Evolutionary conservation across 257 asterid species (phyloP).

Genomic region (Dorcoceras hygrometricum): DNA sequence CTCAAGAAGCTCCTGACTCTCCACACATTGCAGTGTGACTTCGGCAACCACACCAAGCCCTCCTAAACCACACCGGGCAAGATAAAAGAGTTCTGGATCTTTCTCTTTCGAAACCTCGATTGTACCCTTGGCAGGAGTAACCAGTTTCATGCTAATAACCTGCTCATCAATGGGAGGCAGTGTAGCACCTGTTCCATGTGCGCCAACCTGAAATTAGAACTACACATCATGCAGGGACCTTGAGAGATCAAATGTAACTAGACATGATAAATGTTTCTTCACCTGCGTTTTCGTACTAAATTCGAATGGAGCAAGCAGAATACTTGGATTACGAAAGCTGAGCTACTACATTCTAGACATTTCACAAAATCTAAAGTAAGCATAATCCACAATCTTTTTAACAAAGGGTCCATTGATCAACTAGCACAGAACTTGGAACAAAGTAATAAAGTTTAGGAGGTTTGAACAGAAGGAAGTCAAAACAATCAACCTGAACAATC

Average conservation of each 20-base stretch:
- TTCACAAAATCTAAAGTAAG: background rate
- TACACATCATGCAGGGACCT: constrained; percentile 14
- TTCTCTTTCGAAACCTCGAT: constrained; percentile 83
- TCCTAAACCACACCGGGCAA: constrained; percentile 98
- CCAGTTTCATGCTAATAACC: constrained; percentile 89
- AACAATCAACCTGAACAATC: constrained; percentile 65
- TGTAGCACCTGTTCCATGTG: constrained; percentile 96
- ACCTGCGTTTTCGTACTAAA: constrained; percentile 4
- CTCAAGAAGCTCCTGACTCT: constrained; percentile 89
- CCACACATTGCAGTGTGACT: constrained; percentile 93
- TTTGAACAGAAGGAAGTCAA: background rate
- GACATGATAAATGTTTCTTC: background rate
- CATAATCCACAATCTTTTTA: background rate
- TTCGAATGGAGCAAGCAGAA: background rate
- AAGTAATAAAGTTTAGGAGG: background rate
- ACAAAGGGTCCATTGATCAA: background rate
- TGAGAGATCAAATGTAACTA: constrained; percentile 8
- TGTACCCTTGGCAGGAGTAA: constrained; percentile 87
- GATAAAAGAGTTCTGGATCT: constrained; percentile 82
- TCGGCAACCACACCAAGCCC: constrained; percentile 98
- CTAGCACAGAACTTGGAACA: background rate
- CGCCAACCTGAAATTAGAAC: constrained; percentile 70
- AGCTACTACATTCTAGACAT: background rate
- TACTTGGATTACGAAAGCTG: background rate
- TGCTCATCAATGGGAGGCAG: constrained; percentile 96